phyloP scores from a whole-genome alignment of 257 asterid genomes.

The Solanum tarapatanum region DNA sequence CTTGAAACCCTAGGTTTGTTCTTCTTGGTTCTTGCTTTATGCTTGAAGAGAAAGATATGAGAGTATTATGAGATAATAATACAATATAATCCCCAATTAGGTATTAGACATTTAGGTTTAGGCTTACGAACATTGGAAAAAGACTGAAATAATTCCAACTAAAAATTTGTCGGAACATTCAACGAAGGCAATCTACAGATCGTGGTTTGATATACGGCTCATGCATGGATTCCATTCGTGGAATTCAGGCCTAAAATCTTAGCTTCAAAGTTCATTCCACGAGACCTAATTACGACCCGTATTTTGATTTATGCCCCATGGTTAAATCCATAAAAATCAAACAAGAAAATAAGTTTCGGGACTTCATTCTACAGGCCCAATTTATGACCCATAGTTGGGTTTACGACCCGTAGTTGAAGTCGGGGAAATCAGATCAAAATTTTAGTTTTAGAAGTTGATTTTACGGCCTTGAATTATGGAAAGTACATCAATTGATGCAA shows the following conservation, averaged over 20 bases:
- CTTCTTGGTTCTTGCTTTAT: neutral
- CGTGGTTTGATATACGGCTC: neutral
- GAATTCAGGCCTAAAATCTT: neutral
- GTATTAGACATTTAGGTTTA: neutral
- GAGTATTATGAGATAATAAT: neutral
- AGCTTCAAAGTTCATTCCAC: neutral
- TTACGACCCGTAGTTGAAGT: neutral
- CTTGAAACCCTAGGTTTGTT: neutral
- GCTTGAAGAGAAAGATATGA: neutral
- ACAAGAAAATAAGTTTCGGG: neutral
- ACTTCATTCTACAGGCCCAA: no score
- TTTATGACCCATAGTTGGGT: neutral
- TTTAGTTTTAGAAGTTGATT: no score
- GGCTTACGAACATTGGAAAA: neutral
- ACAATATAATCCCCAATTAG: neutral
- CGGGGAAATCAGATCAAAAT: neutral
- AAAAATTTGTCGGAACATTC: neutral
- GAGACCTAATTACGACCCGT: neutral
- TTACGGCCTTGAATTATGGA: neutral
- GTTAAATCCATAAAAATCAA: neutral
- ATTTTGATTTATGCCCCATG: neutral
- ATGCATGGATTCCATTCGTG: no score
- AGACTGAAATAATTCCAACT: neutral
- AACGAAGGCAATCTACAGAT: neutral
- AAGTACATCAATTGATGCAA: neutral